phyloP scores from a whole-genome alignment of 306 rosid species.

The Echinosophora koreensis region DNA sequence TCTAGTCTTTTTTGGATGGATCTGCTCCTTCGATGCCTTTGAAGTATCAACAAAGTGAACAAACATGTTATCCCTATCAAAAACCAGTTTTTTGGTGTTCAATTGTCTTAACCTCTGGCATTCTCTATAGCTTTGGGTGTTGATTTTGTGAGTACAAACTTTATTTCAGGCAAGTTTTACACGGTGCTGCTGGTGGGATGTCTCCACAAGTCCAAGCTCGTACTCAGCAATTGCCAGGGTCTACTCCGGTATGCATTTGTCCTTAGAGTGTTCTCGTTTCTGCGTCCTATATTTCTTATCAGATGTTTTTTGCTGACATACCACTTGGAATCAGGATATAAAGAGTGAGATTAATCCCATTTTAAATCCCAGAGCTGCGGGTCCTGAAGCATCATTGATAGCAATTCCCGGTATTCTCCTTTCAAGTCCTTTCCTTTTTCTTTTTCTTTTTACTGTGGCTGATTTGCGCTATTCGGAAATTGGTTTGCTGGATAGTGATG shows the following conservation, averaged over 20 bases:
- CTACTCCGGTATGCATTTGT: conserved; percentile 70
- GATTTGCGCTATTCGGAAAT: conserved; percentile 18
- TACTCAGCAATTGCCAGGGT: conserved; percentile 87
- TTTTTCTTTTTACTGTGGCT: background rate
- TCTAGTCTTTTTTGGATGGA: conserved; percentile 14
- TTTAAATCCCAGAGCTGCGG: conserved; percentile 89
- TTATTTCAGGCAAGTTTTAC: conserved; percentile 88
- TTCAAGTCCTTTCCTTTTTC: background rate
- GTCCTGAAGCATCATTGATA: conserved; percentile 90
- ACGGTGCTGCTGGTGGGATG: conserved; percentile 84
- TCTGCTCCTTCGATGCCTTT: conserved; percentile 21
- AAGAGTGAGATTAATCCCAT: conserved; percentile 92
- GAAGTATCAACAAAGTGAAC: conserved; percentile 18
- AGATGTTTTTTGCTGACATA: conserved; percentile 48
- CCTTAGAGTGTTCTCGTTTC: conserved; percentile 36
- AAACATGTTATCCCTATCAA: background rate
- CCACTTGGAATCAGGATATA: conserved; percentile 70
- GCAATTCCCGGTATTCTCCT: conserved; percentile 82
- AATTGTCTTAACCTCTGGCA: conserved; percentile 29
- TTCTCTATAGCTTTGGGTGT: conserved; percentile 38
- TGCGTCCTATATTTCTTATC: conserved; percentile 36
- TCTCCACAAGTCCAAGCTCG: conserved; percentile 95
- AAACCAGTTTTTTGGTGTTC: conserved; percentile 3
- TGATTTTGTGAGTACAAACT: conserved; percentile 36
- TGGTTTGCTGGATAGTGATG: conserved; percentile 4